These are phyloP conservation scores for Coprinopsis cinerea DNA, from an alignment of 768 basidiomycete genomes.

Conservation along the genomic window DNA sequence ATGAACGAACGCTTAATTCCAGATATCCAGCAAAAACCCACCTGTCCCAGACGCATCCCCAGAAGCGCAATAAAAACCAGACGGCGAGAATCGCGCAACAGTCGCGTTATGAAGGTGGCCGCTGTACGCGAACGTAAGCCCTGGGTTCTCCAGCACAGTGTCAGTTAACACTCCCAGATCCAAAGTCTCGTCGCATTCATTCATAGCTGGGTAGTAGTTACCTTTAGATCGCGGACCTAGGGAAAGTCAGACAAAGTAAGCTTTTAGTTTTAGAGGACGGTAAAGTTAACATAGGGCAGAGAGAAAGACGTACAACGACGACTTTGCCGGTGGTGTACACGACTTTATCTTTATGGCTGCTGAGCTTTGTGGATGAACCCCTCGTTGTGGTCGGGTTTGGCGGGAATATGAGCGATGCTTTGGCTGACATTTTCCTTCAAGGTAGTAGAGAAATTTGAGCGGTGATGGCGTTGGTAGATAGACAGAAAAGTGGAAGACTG, in stretches of 20 bases:
- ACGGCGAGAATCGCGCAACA: constrained; percentile 87
- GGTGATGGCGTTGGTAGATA: too few species aligned
- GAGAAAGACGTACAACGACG: constrained; percentile 61
- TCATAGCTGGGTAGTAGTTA: constrained; percentile 27
- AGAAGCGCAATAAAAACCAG: constrained; percentile 93
- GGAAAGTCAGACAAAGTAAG: background rate
- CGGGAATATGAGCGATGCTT: constrained; percentile 46
- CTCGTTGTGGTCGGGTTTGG: constrained; percentile 49
- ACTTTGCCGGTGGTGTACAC: constrained; percentile 81
- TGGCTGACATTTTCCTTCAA: constrained; percentile 37
- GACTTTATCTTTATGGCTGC: constrained; percentile 64
- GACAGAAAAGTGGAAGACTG: too few species aligned
- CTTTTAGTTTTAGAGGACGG: background rate
- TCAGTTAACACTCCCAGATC: constrained; percentile 1
- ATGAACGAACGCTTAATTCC: background rate
- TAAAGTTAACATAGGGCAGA: too few species aligned
- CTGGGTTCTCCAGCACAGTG: constrained; percentile 49
- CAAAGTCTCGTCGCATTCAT: too few species aligned
- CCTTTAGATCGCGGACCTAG: constrained; percentile 82
- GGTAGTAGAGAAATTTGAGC: too few species aligned
- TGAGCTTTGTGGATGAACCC: constrained; percentile 29
- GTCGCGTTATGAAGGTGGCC: constrained; percentile 83
- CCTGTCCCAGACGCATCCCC: constrained; percentile 80
- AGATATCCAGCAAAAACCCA: constrained; percentile 24
- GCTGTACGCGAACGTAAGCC: constrained; percentile 57